Evolutionary conservation across 75 land plant genomes (phyloP).

Genomic region (Cupressus sempervirens): DNA sequence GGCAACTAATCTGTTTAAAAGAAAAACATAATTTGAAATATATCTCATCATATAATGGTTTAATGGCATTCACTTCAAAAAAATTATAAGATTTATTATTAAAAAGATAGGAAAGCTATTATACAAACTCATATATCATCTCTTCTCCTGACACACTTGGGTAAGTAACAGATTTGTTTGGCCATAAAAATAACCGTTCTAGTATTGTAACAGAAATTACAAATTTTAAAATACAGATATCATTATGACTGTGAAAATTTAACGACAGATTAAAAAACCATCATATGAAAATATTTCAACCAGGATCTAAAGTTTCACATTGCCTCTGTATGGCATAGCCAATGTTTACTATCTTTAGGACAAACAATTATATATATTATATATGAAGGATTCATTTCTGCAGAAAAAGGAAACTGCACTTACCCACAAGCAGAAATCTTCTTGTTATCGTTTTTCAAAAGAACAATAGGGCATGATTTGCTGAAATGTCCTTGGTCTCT

Average conservation of each 20-base stretch:
- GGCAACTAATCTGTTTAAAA: too few relatives aligned
- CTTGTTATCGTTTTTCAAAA: constrained; percentile 44
- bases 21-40: too few relatives aligned
- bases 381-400: background rate
- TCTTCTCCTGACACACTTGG: background rate
- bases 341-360: background rate
- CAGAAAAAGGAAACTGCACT: constrained; percentile 5
- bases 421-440: constrained; percentile 34
- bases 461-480: constrained; percentile 55
- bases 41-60: background rate
- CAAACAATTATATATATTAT: background rate
- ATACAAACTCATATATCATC: background rate
- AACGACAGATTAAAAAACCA: background rate
- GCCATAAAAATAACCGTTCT: background rate
- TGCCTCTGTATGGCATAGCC: background rate
- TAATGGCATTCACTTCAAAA: background rate
- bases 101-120: background rate
- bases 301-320: background rate
- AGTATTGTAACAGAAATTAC: background rate
- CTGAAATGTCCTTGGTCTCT: constrained; percentile 11
- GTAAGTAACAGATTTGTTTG: background rate
- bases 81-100: too few relatives aligned
- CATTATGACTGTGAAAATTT: background rate
- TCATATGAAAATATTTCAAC: background rate
- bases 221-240: background rate